Evolutionary conservation across 352 stramenopile genomes (phyloP), one percentile per base, ranked within the genome.

Genomic region (Globisporangium megalacanthum): DNA sequence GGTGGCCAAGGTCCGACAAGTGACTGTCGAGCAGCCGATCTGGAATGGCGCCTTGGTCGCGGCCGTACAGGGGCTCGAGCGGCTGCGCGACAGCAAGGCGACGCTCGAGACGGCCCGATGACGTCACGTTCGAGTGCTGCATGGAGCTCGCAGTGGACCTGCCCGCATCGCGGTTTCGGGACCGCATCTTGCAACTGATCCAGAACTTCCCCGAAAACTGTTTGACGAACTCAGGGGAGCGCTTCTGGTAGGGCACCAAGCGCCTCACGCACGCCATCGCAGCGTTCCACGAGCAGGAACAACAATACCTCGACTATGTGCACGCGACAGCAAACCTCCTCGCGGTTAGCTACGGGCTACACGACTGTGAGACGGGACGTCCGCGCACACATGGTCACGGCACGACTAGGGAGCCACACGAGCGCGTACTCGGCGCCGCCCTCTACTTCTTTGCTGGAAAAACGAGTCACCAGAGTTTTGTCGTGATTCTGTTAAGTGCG

Each of bases 131-230:
- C 49, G 79, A 89, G 15, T 80, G 75, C 53, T 92, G 85, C 64
- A 71, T 89, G 52, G 65, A 77, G 42, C 49, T 88, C 48, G 83
- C 88, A 1, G 83, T 87, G 29, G 73, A 84, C 3, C 62, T 92
- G 7, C 84, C 97, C 70, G 87, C 83, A 25, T 74, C 72, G 35
- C 71, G 75, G 7, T 96, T 96, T 70, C 84, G 90, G 52, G 90
- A 97, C 61, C 82, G 83, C 46, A 94, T 97, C 59, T 56, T 96
- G 52, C 86, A 97, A 56, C 73, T 93, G 9, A 84, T 89, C 51
- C 76, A 87, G 63, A 91, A 92, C 52, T 92, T 92, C 56, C 81
- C 81, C 4, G 83, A 92, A 59, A 73, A 94, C 39, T 82, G 94
- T 50, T 42, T 92, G 60, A 92, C 79, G 10, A 90, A 89, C 66